phyloP scores from a whole-genome alignment of 2,329 filamentous ascomycete species.

The Thielaviopsis musarum region DNA sequence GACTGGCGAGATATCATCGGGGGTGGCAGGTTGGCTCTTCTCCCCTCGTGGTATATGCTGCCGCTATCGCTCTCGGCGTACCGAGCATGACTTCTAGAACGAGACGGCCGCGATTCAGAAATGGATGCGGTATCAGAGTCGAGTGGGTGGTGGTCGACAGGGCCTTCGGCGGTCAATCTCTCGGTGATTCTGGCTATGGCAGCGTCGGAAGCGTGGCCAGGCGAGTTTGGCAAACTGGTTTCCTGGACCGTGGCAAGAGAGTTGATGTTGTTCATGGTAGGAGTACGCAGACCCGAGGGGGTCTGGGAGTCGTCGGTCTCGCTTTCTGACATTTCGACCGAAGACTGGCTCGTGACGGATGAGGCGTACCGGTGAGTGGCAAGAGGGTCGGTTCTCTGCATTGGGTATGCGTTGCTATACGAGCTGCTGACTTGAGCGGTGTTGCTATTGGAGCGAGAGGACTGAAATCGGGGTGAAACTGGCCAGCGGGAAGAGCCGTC shows the following conservation, averaged over 20 bases:
- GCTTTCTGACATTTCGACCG: conserved; percentile 26
- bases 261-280: conserved; percentile 38
- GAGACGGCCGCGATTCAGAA: conserved; percentile 1
- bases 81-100: neutral
- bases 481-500: conserved; percentile 46
- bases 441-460: conserved; percentile 24
- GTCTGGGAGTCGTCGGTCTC: conserved; percentile 34
- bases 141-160: neutral
- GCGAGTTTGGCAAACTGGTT: conserved; percentile 60
- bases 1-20: conserved; percentile 48
- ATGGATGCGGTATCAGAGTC: conserved; percentile 8
- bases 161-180: conserved; percentile 21
- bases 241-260: conserved; percentile 84
- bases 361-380: conserved; percentile 1
- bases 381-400: conserved; percentile 1
- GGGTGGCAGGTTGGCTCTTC: conserved; percentile 30
- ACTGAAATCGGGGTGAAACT: conserved; percentile 58
- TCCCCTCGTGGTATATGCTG: conserved; percentile 27
- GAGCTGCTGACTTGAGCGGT: neutral
- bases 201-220: conserved; percentile 29
- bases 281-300: conserved; percentile 39
- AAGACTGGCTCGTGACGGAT: conserved; percentile 8
- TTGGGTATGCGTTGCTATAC: neutral
- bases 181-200: conserved; percentile 35
- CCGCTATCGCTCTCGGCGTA: conserved; percentile 46